A percentile compares a stretch with the other conserved stretches of the same genome.
These are phyloP conservation scores for Eucalyptus erythrocorys DNA, from an alignment of 345 rosid species.

Conservation along the genomic window DNA sequence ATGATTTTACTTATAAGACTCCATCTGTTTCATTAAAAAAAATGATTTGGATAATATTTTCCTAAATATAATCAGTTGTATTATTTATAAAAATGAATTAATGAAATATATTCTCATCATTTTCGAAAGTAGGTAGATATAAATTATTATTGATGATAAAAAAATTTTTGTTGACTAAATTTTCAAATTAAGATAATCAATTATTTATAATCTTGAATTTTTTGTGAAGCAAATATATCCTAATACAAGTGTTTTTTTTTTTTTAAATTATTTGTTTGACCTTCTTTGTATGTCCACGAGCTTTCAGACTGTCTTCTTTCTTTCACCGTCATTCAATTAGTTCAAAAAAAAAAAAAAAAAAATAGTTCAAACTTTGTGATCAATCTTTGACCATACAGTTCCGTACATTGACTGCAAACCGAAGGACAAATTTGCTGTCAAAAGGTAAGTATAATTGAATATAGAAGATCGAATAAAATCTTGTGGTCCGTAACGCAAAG, in stretches of 20 bases:
- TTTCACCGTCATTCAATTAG: neutral
- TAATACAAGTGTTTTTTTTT: neutral
- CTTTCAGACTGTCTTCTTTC: neutral
- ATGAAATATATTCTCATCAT: neutral
- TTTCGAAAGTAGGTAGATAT: neutral
- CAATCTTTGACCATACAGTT: neutral
- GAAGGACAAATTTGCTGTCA: neutral
- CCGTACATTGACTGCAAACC: neutral
- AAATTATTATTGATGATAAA: neutral
- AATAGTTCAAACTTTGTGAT: neutral
- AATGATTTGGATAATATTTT: neutral
- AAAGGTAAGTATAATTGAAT: neutral
- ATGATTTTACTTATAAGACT: neutral
- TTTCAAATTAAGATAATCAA: neutral
- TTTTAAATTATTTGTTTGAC: neutral
- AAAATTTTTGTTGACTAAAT: accelerated
- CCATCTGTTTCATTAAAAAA: neutral
- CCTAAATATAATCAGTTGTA: accelerated
- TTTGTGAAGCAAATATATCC: neutral
- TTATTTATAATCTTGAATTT: neutral
- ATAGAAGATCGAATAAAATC: neutral
- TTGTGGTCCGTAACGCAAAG: neutral
- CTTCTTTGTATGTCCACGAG: neutral
- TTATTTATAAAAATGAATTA: neutral
- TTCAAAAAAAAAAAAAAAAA: too few relatives aligned